These are phyloP conservation scores for Elongisporangium anandrum DNA, from an alignment of 352 stramenopile genomes.

Conservation along the genomic window DNA sequence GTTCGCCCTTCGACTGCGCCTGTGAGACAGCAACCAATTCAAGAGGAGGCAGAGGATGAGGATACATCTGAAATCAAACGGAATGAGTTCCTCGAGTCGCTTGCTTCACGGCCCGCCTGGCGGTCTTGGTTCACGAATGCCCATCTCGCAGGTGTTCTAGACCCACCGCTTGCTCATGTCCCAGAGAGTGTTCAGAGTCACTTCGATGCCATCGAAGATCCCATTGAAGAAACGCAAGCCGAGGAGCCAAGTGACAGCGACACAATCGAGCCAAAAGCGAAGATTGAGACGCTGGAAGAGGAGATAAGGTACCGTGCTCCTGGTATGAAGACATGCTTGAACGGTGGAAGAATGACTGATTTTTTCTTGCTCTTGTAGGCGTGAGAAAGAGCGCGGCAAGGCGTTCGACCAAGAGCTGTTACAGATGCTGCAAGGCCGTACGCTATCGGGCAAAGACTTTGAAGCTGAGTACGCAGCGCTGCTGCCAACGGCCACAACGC, in stretches of 20 bases:
- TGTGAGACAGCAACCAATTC: not conserved
- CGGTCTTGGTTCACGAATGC: constrained; percentile 55
- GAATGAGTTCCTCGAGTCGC: constrained; percentile 46
- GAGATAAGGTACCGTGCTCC: constrained; percentile 38
- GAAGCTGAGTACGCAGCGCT: constrained; percentile 38
- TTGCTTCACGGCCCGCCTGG: constrained; percentile 42
- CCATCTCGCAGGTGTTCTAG: constrained; percentile 35
- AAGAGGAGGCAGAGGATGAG: constrained; percentile 11
- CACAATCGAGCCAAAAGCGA: constrained; percentile 5
- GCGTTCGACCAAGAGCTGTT: constrained; percentile 52
- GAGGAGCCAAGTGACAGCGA: constrained; percentile 1
- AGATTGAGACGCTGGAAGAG: constrained; percentile 30
- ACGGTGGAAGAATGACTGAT: not conserved
- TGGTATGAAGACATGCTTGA: not conserved
- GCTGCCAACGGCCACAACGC: constrained; percentile 6
- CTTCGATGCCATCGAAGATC: constrained; percentile 1
- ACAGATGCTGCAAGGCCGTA: constrained; percentile 53
- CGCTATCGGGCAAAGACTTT: constrained; percentile 40
- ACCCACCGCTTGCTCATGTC: constrained; percentile 36
- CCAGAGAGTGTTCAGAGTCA: constrained; percentile 19
- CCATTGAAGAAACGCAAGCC: not conserved
- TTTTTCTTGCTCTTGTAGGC: constrained; percentile 10
- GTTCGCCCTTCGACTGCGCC: not conserved
- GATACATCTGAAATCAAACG: constrained; percentile 9
- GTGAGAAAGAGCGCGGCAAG: constrained; percentile 34